phyloP scores from a whole-genome alignment of 2,329 filamentous ascomycete genomes.

The Colletotrichum sublineola region DNA sequence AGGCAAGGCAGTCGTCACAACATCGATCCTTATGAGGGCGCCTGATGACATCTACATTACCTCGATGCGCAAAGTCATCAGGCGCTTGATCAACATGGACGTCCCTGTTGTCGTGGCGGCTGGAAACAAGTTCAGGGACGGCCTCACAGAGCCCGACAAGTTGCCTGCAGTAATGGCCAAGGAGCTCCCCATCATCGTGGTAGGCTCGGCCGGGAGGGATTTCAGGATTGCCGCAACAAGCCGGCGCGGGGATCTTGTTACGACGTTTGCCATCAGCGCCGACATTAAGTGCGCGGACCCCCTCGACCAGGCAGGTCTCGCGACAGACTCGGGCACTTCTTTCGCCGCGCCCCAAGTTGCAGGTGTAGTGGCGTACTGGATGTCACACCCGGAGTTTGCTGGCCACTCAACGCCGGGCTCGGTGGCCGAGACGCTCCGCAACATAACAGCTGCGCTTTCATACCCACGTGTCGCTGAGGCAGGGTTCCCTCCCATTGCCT shows the following conservation, averaged over 20 bases:
- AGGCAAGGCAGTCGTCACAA: slow-evolving; percentile 17
- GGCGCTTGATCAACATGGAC: background rate
- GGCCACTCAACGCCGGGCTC: background rate
- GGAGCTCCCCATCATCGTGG: slow-evolving; percentile 17
- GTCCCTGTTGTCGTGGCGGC: slow-evolving; percentile 15
- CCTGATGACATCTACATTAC: background rate
- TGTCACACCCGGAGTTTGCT: slow-evolving; percentile 18
- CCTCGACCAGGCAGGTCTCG: background rate
- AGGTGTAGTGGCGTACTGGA: slow-evolving; percentile 15
- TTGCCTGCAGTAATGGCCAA: slow-evolving; percentile 2
- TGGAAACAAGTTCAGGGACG: slow-evolving; percentile 2
- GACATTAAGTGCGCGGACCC: slow-evolving; percentile 8
- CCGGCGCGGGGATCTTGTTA: slow-evolving; percentile 6
- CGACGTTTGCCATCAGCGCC: slow-evolving; percentile 12
- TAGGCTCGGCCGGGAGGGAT: background rate
- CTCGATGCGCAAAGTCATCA: slow-evolving; percentile 6
- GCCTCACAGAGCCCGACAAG: background rate
- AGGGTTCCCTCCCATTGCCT: slow-evolving; percentile 14
- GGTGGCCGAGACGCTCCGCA: slow-evolving; percentile 8
- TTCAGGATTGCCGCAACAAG: background rate
- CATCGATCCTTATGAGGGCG: background rate
- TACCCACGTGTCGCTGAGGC: slow-evolving; percentile 1
- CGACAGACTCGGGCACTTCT: slow-evolving; percentile 2
- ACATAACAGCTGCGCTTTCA: slow-evolving; percentile 3
- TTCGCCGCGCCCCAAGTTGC: slow-evolving; percentile 18